Evolutionary conservation across 78 protist species (phyloP).

Genomic region (Dictyostelium firmibasis): DNA sequence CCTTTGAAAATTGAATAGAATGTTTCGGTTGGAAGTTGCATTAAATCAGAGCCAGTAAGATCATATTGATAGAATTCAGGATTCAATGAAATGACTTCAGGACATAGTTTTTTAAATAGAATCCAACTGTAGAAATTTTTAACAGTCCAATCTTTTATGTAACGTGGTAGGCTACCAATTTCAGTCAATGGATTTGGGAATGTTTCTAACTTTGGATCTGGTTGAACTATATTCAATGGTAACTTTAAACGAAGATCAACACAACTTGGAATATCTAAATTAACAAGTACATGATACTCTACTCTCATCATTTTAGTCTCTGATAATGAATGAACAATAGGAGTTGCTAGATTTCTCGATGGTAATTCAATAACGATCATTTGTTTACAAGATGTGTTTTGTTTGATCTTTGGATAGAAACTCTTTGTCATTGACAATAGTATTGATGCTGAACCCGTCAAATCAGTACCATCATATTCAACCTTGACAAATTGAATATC

Average conservation of each 20-base stretch:
- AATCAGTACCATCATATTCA: not conserved
- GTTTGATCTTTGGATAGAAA: not conserved
- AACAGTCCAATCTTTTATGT: not conserved
- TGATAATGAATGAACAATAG: not conserved
- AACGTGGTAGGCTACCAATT: slow-evolving; percentile 7
- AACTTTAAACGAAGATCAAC: slow-evolving; percentile 2
- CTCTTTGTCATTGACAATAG: not conserved
- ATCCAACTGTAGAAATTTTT: not conserved
- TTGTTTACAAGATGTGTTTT: not conserved
- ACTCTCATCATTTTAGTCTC: not conserved
- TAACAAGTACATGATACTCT: not conserved
- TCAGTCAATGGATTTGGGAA: slow-evolving; percentile 29
- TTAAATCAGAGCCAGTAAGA: not conserved
- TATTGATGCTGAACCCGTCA: not conserved
- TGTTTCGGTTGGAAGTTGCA: not conserved
- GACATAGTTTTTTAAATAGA: not conserved
- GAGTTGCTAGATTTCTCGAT: too few species aligned
- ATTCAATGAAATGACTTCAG: not conserved
- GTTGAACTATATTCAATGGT: slow-evolving; percentile 1
- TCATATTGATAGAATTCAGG: slow-evolving; percentile 5
- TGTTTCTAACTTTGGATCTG: not conserved
- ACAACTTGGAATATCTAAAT: slow-evolving; percentile 36
- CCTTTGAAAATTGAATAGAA: not conserved
- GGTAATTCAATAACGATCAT: slow-evolving; percentile 9
- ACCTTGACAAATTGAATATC: not conserved